phyloP scores from a whole-genome alignment of 1,284 basidiomycete genomes.

The Papiliotrema fonsecae region DNA sequence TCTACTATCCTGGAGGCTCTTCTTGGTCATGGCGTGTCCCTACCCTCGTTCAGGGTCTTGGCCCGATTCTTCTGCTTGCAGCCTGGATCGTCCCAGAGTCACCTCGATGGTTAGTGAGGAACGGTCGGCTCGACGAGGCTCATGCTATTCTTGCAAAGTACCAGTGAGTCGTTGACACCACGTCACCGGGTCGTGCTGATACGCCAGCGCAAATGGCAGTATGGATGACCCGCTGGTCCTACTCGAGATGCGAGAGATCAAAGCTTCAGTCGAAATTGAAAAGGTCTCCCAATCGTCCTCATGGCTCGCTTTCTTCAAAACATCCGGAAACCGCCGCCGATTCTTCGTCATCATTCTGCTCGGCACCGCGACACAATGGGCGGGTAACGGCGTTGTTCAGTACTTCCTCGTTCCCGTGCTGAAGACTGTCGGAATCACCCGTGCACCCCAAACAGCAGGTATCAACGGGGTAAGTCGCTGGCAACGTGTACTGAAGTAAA shows the following conservation, averaged over 20 bases:
- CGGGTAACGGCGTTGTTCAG: slow-evolving; percentile 56
- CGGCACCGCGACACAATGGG: not conserved
- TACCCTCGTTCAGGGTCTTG: slow-evolving; percentile 60
- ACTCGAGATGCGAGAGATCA: slow-evolving; percentile 46
- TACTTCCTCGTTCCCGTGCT: slow-evolving; percentile 69
- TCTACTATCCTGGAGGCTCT: slow-evolving; percentile 22
- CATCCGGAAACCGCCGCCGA: slow-evolving; percentile 16
- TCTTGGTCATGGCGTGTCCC: slow-evolving; percentile 53
- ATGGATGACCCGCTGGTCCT: slow-evolving; percentile 41
- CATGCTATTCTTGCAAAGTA: slow-evolving; percentile 57
- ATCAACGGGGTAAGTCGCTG: slow-evolving; percentile 62
- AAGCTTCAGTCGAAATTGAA: slow-evolving; percentile 40
- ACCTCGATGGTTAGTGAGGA: slow-evolving; percentile 61
- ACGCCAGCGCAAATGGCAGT: slow-evolving; percentile 45
- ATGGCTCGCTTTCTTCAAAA: slow-evolving; percentile 17
- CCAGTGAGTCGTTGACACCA: slow-evolving; percentile 41
- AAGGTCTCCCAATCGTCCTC: slow-evolving; percentile 16
- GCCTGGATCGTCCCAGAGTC: slow-evolving; percentile 60
- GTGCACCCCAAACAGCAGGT: slow-evolving; percentile 43
- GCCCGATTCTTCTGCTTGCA: slow-evolving; percentile 49
- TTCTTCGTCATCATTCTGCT: slow-evolving; percentile 23
- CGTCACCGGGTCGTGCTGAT: not conserved
- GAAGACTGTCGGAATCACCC: slow-evolving; percentile 60
- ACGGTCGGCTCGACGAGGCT: slow-evolving; percentile 54
- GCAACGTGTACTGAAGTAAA: not conserved